A percentile compares a stretch with the other conserved stretches of the same genome.
Evolutionary conservation across 163 green algal species (phyloP).

Genomic region (Volvox carteri): DNA sequence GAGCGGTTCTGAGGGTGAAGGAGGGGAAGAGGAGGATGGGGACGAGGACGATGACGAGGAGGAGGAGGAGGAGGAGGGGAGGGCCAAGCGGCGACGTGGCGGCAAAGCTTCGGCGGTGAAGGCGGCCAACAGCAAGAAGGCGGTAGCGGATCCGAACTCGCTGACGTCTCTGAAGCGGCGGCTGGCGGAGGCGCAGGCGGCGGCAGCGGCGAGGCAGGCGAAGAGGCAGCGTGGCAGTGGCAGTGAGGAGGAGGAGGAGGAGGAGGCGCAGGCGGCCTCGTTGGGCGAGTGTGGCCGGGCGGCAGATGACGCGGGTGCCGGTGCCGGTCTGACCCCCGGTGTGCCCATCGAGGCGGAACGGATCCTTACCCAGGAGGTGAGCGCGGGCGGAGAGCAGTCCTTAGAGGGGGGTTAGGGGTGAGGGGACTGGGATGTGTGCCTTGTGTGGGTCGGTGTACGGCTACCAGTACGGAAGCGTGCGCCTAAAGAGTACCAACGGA

Average conservation of each 20-base stretch:
- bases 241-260: constrained; percentile 56
- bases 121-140: constrained; percentile 9
- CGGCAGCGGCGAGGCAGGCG: constrained; percentile 26
- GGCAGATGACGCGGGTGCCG: constrained; percentile 15
- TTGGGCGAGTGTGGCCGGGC: background rate
- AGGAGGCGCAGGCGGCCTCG: too few relatives aligned
- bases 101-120: background rate
- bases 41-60: background rate
- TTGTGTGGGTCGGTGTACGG: too few relatives aligned
- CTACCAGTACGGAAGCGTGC: too few relatives aligned
- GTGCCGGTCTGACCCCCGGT: constrained; percentile 19
- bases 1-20: background rate
- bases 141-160: constrained; percentile 26
- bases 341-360: constrained; percentile 80
- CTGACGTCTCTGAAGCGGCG: constrained; percentile 80
- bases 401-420: too few relatives aligned
- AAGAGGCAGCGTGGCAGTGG: constrained; percentile 43
- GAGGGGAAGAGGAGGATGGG: background rate
- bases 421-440: too few relatives aligned
- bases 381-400: too few relatives aligned
- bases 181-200: constrained; percentile 71
- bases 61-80: background rate
- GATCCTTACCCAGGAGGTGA: constrained; percentile 75
- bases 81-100: background rate
- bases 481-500: too few relatives aligned